Base-by-base conservation (phyloP, 2,329 filamentous ascomycete species). In the Verticillium longisporum region DNA sequence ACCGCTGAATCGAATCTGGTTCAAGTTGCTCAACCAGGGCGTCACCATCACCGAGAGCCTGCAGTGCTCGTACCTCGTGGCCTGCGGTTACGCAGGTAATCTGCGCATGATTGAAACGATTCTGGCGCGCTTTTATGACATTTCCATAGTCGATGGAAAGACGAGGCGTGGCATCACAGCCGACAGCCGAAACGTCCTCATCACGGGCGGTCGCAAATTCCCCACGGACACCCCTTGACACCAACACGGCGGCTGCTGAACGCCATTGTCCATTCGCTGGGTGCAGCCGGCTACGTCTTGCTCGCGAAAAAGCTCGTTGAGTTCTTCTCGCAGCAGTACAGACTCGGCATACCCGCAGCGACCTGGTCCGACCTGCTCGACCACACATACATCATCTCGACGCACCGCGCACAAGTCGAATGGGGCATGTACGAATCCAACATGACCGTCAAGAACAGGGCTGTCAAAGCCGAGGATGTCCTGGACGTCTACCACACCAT, bases 341-440 rank as follows among this genome's bases (percentile, higher is more conserved):
- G 75, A 1, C 74, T 94, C 31, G 64, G 75, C 1, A 84, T 94
- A 41, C 74, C 84, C 0, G 67, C 70, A 6, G 69, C 78, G 5
- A 78, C 86, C 18, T 94, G 91, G 90, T 78, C 80, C 7, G 83
- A 87, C 60, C 73, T 94, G 2, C 76, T 93, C 15, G 79, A 85
- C 63, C 90, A 88, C 83, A 81, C 88, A 0, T 88, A 85, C 67
- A 76, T 90, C 10, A 77, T 86, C 50, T 75, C 68, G 53, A 77
- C 73, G 61, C 74, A 72, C 56, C 72, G 67, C 38, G 63, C 63
- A 56, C 41, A 45, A 33, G 74, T 65, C 60, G 73, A 76, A 65
- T 80, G 78, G 72, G 67, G 65, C 54, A 60, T 70, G 2, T 68
- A 74, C 21, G 68, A 69, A 1, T 70, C 73, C 4, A 32, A 18